A percentile compares a stretch with the other conserved stretches of the same genome.
These are phyloP conservation scores for Voacanga thouarsii DNA, from an alignment of 257 asterid genomes.

Conservation along the genomic window DNA sequence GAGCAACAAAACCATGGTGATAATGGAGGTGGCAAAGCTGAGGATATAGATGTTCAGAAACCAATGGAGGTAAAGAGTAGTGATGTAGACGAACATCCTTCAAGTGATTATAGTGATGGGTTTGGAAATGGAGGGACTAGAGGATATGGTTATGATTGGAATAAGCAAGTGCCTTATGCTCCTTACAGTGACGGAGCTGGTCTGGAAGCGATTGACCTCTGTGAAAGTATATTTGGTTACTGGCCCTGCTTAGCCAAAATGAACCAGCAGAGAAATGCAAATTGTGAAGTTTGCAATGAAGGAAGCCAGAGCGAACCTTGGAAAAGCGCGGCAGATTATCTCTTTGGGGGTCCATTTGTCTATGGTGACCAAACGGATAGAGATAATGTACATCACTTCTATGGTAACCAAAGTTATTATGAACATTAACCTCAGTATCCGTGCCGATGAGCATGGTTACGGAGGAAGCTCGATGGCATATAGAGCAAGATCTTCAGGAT, in stretches of 20 bases:
- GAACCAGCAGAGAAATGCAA: constrained; percentile 22
- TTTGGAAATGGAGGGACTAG: constrained; percentile 18
- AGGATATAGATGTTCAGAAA: constrained; percentile 13
- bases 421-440: constrained; percentile 6
- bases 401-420: constrained; percentile 3
- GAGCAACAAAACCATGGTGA: not conserved
- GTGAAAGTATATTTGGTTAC: constrained; percentile 76
- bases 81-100: constrained; percentile 15
- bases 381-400: constrained; percentile 7
- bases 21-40: constrained; percentile 7
- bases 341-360: constrained; percentile 56
- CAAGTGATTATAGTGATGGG: constrained; percentile 17
- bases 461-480: not conserved
- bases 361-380: constrained; percentile 24
- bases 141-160: constrained; percentile 30
- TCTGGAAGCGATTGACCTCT: constrained; percentile 69
- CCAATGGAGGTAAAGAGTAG: not conserved
- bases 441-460: not conserved
- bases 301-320: constrained; percentile 49
- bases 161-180: constrained; percentile 21
- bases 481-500: not conserved
- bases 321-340: constrained; percentile 66
- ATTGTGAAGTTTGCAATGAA: constrained; percentile 22
- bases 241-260: constrained; percentile 79
- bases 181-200: constrained; percentile 82